Base-by-base conservation (phyloP, 1,139 yeast species). In the Waltiozyma solani region DNA sequence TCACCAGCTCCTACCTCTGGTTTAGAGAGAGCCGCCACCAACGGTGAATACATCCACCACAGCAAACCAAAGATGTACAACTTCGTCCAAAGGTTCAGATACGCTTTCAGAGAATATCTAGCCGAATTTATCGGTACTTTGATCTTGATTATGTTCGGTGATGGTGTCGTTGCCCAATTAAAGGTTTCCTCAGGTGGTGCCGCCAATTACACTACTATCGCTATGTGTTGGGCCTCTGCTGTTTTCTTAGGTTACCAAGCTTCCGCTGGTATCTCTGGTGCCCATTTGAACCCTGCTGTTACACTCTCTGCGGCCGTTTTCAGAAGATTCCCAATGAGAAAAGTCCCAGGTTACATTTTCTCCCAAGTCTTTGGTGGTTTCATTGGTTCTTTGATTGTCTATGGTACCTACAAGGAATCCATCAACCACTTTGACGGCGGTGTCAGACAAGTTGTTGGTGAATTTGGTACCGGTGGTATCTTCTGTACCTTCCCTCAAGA, bases 61-160 rank as follows among this genome's bases (percentile, higher is more conserved):
- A 35, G 11, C 22, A 35, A 23, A n/a, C 46, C 43, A 25, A 41
- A 34, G 20, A 34, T 39, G 14, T 49, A 45, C 42, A 50, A 51
- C 27, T 39, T 35, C 4, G 40, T 50, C 25, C 57, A 51, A 44
- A 49, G 45, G 34, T 32, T 43, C 18, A 49, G 56, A 44, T 47
- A 46, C 37, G 53, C 48, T 1, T 53, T 47, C 40, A 49, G 60
- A 44, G 57, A 52, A 36, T 49, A 48, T 27, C 38, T 62, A 30
- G 74, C 76, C 19, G 76, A 71, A 51, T 69, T 67, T 47, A 49
- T 68, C 34, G 75, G 75, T n/a, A 64, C 71, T 4, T 47, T 67
- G 54, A 52, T 68, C 11, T 50, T 71, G 49, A 59, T 68, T 20
- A 44, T 63, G 40, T 58, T 64, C 36, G 75, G 75, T 46, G 66